A percentile compares a stretch with the other conserved stretches of the same genome.
Evolutionary conservation across 176 grass and related monocot genomes (phyloP).

Genomic region (Phragmites australis): DNA sequence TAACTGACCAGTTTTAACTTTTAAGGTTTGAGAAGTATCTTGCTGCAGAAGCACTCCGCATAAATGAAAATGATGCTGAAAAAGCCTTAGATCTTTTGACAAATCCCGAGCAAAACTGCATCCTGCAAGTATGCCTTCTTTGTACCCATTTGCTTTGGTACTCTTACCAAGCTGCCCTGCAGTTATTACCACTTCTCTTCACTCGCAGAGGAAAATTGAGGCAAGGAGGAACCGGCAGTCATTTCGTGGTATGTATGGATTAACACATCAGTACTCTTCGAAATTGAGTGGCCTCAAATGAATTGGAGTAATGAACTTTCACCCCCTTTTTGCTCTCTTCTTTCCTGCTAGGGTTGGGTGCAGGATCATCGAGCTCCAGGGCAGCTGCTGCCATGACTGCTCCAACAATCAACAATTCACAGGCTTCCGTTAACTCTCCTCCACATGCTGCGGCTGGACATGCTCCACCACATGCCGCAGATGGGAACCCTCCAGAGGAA

Average conservation of each 20-base stretch:
- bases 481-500: slow-evolving; percentile 12
- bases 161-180: slow-evolving; percentile 5
- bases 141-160: background rate
- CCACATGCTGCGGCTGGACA: slow-evolving; percentile 30
- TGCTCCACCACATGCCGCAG: slow-evolving; percentile 11
- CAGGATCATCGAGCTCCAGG: slow-evolving; percentile 35
- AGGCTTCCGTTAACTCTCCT: slow-evolving; percentile 17
- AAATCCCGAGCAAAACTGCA: slow-evolving; percentile 84
- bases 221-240: slow-evolving; percentile 35
- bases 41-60: slow-evolving; percentile 76
- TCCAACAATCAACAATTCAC: slow-evolving; percentile 23
- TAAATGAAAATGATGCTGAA: slow-evolving; percentile 86
- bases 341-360: background rate
- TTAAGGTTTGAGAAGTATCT: slow-evolving; percentile 83
- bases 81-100: slow-evolving; percentile 88
- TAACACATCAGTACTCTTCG: background rate
- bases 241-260: slow-evolving; percentile 29
- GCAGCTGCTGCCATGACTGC: slow-evolving; percentile 31
- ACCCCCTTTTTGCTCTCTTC: background rate
- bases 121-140: slow-evolving; percentile 61
- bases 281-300: slow-evolving; percentile 10
- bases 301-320: background rate
- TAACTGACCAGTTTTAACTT: slow-evolving; percentile 21
- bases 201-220: slow-evolving; percentile 59
- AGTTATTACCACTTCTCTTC: slow-evolving; percentile 33